These are phyloP conservation scores for Curvularia hawaiiensis DNA, from an alignment of 2,329 filamentous ascomycete species.

Conservation along the genomic window DNA sequence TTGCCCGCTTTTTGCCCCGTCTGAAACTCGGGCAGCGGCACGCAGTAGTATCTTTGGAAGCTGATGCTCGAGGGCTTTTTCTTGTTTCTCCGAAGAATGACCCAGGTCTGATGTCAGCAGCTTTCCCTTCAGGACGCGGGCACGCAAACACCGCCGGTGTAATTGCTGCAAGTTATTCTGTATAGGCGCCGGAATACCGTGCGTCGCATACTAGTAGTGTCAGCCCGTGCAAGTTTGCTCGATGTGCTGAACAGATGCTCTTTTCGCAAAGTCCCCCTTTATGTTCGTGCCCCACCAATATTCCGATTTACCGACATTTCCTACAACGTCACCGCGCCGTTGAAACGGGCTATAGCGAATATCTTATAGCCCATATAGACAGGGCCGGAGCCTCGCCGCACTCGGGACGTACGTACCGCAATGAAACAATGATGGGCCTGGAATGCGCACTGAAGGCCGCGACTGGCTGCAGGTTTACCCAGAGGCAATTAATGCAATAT, in stretches of 20 bases:
- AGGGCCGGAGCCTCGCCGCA: constrained; percentile 13
- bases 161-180: not conserved
- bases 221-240: not conserved
- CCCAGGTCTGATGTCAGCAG: not conserved
- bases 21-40: constrained; percentile 18
- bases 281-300: constrained; percentile 18
- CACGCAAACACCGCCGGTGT: not conserved
- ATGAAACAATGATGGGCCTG: constrained; percentile 8
- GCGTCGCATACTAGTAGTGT: not conserved
- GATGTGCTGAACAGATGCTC: not conserved
- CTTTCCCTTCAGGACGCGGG: not conserved
- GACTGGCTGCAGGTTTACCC: not conserved
- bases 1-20: constrained; percentile 2
- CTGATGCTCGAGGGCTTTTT: not conserved
- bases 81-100: not conserved
- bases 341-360: constrained; percentile 31
- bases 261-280: constrained; percentile 11
- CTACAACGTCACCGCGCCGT: constrained; percentile 21
- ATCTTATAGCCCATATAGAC: constrained; percentile 18
- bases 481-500: constrained; percentile 9
- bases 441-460: not conserved
- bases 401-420: constrained; percentile 5
- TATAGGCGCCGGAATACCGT: not conserved
- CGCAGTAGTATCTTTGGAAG: not conserved
- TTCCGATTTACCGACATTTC: constrained; percentile 15